Evolutionary conservation across 805 yeast species (phyloP).

Genomic region (Allodekkera sacchari): DNA sequence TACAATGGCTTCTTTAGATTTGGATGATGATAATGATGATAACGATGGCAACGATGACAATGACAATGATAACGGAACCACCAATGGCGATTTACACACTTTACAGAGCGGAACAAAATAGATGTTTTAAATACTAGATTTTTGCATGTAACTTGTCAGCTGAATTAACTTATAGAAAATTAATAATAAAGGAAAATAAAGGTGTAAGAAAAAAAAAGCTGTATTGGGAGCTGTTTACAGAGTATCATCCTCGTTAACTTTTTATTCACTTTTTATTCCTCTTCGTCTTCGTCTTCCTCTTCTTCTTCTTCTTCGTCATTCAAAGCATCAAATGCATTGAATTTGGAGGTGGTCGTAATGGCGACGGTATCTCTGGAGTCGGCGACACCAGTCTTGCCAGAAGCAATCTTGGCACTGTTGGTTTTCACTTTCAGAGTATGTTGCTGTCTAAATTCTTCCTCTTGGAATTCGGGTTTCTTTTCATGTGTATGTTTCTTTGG

Average conservation of each 20-base stretch:
- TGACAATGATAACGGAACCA: neutral
- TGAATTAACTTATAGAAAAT: too few species aligned
- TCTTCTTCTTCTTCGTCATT: conserved; percentile 46
- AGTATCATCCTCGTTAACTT: too few species aligned
- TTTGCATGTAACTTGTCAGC: conserved; percentile 1
- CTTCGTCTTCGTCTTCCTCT: neutral
- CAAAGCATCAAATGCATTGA: conserved; percentile 79
- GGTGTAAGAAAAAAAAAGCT: too few species aligned
- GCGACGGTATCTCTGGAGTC: conserved; percentile 66
- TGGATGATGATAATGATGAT: neutral
- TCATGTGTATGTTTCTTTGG: conserved; percentile 19
- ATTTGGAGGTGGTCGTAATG: conserved; percentile 54
- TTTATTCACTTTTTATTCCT: too few species aligned
- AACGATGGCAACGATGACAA: neutral
- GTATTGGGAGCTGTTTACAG: too few species aligned
- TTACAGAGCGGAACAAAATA: too few species aligned
- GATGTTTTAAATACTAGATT: too few species aligned
- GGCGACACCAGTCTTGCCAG: conserved; percentile 52
- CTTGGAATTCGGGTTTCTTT: conserved; percentile 35
- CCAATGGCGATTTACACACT: neutral
- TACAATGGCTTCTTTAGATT: neutral
- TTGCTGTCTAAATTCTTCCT: conserved; percentile 33
- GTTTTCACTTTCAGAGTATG: conserved; percentile 51
- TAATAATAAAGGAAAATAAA: too few species aligned
- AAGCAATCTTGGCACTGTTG: conserved; percentile 65